Evolutionary conservation across 192 early-diverging fungal genomes (phyloP), one percentile per base, ranked within the genome.

Genomic region (Thoreauomyces humboldtii): DNA sequence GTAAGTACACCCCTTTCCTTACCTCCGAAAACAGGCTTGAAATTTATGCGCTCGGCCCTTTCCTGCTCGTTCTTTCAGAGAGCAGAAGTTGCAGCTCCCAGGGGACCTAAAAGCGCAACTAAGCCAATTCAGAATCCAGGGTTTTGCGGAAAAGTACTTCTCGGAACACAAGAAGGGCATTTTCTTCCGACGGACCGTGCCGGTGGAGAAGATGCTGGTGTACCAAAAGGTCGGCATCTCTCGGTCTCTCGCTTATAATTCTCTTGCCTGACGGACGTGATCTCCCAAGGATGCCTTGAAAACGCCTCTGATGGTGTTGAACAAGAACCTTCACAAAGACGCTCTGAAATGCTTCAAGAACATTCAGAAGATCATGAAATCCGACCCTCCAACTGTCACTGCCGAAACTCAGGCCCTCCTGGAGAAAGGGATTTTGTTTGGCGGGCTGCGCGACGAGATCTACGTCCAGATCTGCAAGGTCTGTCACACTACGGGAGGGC

Each of bases 121-220:
- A 50, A 79, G 78, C 62, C 78, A 92, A 74, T 90, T 93, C 74
- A 70, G 79, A 4, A 91, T 93, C 61, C 89, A 91, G 67, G 92
- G 81, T 0, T 98, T 91, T 81, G 95, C 95, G 17, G 81, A 84
- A 72, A 89, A 90, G 61, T 93, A 95, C 75, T 98, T 98, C 76
- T 77, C 88, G 4, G 88, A 89, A 28, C 94, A 95, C 54, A 88
- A 89, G 67, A 82, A 83, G 44, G 95, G 95, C 0, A 75, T 98
- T 24, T 86, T 95, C 48, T 86, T 96, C 53, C 74, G 92, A 63
- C 82, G 89, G 22, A 85, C 74, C 61, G 92, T 98, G 7, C 92
- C 96, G 2, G 71, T 95, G 47, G 90, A 94, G 31, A 89, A 96
- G 65, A 88, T 96, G 89, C 65, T 96, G 2, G 81, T 83, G 27